Evolutionary conservation across 2,329 filamentous ascomycete species (phyloP).

Genomic region (Hymenotorrendiella dingleyae): DNA sequence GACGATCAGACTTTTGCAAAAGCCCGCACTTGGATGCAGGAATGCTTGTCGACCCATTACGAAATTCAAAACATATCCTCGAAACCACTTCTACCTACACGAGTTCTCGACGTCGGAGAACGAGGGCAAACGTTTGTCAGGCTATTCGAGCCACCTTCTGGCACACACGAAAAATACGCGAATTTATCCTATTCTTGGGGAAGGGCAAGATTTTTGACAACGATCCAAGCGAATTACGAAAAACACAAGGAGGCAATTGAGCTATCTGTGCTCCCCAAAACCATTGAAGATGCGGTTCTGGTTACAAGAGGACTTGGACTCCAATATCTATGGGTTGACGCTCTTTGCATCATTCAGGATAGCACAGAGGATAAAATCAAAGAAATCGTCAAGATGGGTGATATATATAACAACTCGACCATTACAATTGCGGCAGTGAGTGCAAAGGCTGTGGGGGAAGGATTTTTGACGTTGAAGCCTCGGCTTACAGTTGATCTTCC

Average conservation of each 20-base stretch:
- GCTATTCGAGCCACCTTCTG: slow-evolving; percentile 2
- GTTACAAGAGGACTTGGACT: slow-evolving; percentile 5
- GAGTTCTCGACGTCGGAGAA: slow-evolving; percentile 8
- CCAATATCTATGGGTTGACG: slow-evolving; percentile 7
- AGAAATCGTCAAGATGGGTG: slow-evolving; percentile 9
- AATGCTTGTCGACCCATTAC: slow-evolving; percentile 1
- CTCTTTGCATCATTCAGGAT: slow-evolving; percentile 9
- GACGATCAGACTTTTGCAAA: slow-evolving; percentile 1
- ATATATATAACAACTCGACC: slow-evolving; percentile 29
- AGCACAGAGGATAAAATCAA: slow-evolving; percentile 11
- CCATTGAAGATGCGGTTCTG: slow-evolving; percentile 11
- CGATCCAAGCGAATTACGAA: slow-evolving; percentile 2
- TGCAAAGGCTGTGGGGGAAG: slow-evolving; percentile 8
- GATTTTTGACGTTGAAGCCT: slow-evolving; percentile 10
- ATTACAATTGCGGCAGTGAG: slow-evolving; percentile 14
- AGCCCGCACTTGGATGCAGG: slow-evolving; percentile 1
- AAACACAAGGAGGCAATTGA: slow-evolving; percentile 3
- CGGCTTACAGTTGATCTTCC: slow-evolving; percentile 7
- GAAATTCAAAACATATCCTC: not conserved
- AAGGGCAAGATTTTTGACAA: not conserved
- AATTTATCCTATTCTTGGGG: slow-evolving; percentile 7
- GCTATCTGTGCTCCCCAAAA: slow-evolving; percentile 9
- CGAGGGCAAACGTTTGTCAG: not conserved
- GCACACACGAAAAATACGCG: slow-evolving; percentile 3
- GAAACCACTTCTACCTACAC: slow-evolving; percentile 5